Evolutionary conservation across 345 rosid genomes (phyloP).

Genomic region (Eucalyptus polyanthemos): DNA sequence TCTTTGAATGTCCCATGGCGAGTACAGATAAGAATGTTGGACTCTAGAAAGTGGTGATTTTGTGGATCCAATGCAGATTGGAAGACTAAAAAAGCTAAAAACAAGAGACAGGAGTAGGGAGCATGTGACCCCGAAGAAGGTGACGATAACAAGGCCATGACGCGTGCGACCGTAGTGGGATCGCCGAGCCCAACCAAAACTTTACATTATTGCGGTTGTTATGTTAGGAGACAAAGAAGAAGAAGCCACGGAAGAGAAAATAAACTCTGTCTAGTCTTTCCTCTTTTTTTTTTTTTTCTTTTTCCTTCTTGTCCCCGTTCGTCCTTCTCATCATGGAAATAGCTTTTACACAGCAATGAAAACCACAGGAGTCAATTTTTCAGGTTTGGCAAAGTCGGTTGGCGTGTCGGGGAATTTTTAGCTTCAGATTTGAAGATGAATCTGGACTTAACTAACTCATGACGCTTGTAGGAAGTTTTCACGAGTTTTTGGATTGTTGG

Average conservation of each 20-base stretch:
- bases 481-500: neutral
- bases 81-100: neutral
- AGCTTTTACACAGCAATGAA: neutral
- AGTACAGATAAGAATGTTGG: neutral
- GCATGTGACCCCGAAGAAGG: neutral
- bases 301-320: neutral
- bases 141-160: neutral
- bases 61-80: neutral
- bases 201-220: neutral
- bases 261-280: neutral
- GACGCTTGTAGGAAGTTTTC: neutral
- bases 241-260: slow-evolving; percentile 17
- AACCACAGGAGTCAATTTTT: neutral
- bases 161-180: neutral
- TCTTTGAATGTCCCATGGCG: neutral
- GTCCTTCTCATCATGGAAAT: neutral
- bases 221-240: slow-evolving; percentile 20
- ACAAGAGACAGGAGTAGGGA: neutral
- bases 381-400: neutral
- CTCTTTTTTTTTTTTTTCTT: slow-evolving; percentile 13
- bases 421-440: neutral
- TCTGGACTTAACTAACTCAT: neutral
- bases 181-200: neutral
- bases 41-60: neutral
- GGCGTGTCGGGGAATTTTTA: neutral